Base-by-base conservation (phyloP, 2,329 filamentous ascomycete genomes). In the Bipolaris sorokiniana region DNA sequence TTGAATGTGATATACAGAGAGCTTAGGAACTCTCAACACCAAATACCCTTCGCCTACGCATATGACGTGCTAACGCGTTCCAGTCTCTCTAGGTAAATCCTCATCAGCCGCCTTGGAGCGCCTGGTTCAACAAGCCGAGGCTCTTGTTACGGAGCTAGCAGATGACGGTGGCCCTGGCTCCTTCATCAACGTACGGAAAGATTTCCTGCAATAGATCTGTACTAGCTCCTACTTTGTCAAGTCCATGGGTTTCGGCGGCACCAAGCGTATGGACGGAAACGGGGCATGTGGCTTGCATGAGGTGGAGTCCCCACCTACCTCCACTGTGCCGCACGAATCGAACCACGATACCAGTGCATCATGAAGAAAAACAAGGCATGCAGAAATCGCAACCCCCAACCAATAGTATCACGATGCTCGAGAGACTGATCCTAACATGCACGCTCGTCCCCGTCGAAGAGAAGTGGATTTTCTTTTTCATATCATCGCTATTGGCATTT, bases 11-110 rank as follows among this genome's bases (percentile, higher is more conserved):
- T 33, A 5, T 31, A 16, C 7, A 26, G 9, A 34, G 10, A 20
- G 5, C 3, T n/a, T n/a, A 15, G 2, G 13, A 11, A 10, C 3
- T 33, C 15, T 45, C 26, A 7, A 45, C 11, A 45, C 10, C 23
- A 20, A 10, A 31, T 23, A 16, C 1, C 7, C n/a, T 16, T 13
- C 7, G 11, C 5, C 5, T 23, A 15, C 7, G 23, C 15, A 31
- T 11, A 18, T 28, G 23, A 31, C 20, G 11, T 18, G 44, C 47
- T 57, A 34, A 57, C 36, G 15, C 6, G 7, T 6, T 18, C 18
- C 67, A 97, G 94, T 92, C 40, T 96, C 91, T 0, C 83, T 97
- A 2, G 95, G 95, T 48, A 96, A 96, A 78, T 94, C 92, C 0
- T 92, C 91, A 3, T 88, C 89, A 4, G 91, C 95, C 2, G 91